These are phyloP conservation scores for Pecoramyces ruminantium DNA, from an alignment of 192 early-diverging fungal genomes.

Conservation along the genomic window DNA sequence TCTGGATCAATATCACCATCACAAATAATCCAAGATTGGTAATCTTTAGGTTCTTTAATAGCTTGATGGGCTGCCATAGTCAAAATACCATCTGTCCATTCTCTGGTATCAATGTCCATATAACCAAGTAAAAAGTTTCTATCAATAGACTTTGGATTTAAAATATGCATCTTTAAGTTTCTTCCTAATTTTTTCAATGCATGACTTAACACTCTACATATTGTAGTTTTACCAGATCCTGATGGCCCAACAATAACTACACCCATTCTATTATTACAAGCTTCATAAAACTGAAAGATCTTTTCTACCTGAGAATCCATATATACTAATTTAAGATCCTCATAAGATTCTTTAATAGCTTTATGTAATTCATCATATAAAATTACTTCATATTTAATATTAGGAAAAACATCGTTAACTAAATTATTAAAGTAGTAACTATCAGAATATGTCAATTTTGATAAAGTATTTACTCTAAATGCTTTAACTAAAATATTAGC, in stretches of 20 bases:
- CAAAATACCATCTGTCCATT: slow-evolving; percentile 40
- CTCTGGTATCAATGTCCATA: slow-evolving; percentile 42
- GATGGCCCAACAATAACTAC: slow-evolving; percentile 40
- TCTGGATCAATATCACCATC: slow-evolving; percentile 44
- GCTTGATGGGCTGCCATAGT: slow-evolving; percentile 33
- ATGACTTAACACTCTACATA: slow-evolving; percentile 20
- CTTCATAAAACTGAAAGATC: slow-evolving; percentile 34
- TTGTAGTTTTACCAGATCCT: slow-evolving; percentile 29
- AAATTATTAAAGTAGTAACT: slow-evolving; percentile 20
- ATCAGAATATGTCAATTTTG: slow-evolving; percentile 33
- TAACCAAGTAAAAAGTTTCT: slow-evolving; percentile 24
- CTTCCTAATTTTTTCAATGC: slow-evolving; percentile 27
- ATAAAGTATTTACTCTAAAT: slow-evolving; percentile 30
- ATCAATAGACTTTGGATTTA: slow-evolving; percentile 39
- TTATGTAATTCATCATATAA: slow-evolving; percentile 15
- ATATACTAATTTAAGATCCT: slow-evolving; percentile 26
- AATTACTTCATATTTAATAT: slow-evolving; percentile 24
- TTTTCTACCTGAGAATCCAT: slow-evolving; percentile 28
- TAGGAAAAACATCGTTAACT: slow-evolving; percentile 35
- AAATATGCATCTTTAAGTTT: slow-evolving; percentile 16
- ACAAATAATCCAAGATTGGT: slow-evolving; percentile 35
- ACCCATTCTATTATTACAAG: slow-evolving; percentile 34
- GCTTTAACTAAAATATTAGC: slow-evolving; percentile 26
- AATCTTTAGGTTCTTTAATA: slow-evolving; percentile 24
- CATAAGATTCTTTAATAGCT: slow-evolving; percentile 22